Percentiles rank a stretch among this genome's conserved stretches.
Conservation (phyloP, 23 red algal species). For the Chondrus crispus region DNA sequence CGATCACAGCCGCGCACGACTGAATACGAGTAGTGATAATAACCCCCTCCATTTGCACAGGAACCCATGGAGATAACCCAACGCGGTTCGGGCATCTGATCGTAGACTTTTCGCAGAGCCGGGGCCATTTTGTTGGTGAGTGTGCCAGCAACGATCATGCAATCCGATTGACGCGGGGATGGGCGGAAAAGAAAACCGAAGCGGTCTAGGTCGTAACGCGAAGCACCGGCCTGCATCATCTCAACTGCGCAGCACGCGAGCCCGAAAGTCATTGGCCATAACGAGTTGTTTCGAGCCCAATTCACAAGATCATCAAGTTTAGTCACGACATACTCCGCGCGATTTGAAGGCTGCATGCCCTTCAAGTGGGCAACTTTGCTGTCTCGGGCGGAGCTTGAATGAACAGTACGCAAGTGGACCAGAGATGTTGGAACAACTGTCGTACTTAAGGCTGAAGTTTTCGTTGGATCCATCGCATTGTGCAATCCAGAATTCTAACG, state of each 20-base stretch:
- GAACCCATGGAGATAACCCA: slow-evolving; percentile 99
- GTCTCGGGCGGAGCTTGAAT: slow-evolving; percentile 68
- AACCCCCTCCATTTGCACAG: slow-evolving; percentile 98
- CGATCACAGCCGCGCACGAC: slow-evolving; percentile 98
- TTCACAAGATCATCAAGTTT: slow-evolving; percentile 81
- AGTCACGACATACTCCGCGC: slow-evolving; percentile 74
- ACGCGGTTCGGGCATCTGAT: slow-evolving; percentile 97
- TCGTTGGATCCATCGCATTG: too few species aligned
- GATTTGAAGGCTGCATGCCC: slow-evolving; percentile 65
- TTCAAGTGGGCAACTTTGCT: slow-evolving; percentile 47
- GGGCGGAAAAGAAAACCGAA: slow-evolving; percentile 99
- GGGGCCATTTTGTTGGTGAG: slow-evolving; percentile 99
- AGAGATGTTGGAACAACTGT: not conserved
- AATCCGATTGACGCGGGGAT: slow-evolving; percentile 97
- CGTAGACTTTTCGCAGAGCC: slow-evolving; percentile 97
- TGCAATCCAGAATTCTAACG: too few species aligned
- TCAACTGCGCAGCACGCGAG: slow-evolving; percentile 99
- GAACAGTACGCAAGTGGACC: slow-evolving; percentile 27
- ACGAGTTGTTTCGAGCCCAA: slow-evolving; percentile 95
- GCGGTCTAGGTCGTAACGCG: slow-evolving; percentile 97
- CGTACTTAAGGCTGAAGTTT: too few species aligned
- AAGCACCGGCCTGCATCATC: slow-evolving; percentile 99
- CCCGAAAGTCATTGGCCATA: slow-evolving; percentile 99
- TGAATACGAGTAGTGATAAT: slow-evolving; percentile 99
- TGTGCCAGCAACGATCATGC: slow-evolving; percentile 99